Conservation (phyloP, 2,329 filamentous ascomycete species). For the Xylaria sp. region DNA sequence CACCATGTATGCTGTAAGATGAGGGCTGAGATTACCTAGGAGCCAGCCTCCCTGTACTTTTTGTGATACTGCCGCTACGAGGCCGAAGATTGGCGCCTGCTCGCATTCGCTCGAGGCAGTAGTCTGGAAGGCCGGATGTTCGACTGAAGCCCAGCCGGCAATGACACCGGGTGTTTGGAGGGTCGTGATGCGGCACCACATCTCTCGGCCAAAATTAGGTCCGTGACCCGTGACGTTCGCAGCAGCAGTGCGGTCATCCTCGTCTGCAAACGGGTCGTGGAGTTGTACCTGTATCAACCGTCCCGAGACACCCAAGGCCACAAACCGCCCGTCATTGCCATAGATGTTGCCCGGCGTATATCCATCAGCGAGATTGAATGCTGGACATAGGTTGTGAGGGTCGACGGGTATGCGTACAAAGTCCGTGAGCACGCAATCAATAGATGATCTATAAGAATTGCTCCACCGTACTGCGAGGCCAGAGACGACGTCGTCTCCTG, state of each 20-base stretch:
- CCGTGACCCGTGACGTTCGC: slow-evolving; percentile 2
- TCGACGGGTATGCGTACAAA: slow-evolving; percentile 7
- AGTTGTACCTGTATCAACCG: neutral
- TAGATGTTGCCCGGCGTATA: slow-evolving; percentile 5
- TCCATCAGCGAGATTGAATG: neutral
- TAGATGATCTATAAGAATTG: neutral
- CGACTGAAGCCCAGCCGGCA: slow-evolving; percentile 19
- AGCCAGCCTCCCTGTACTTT: slow-evolving; percentile 13
- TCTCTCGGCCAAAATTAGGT: slow-evolving; percentile 9
- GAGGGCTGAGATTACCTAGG: slow-evolving; percentile 9
- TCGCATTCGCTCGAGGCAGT: neutral
- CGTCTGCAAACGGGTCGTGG: neutral
- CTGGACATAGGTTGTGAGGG: neutral
- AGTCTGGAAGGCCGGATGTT: slow-evolving; percentile 9
- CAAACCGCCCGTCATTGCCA: slow-evolving; percentile 4
- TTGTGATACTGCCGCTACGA: slow-evolving; percentile 1
- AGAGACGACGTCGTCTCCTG: neutral
- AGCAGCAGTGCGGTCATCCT: neutral
- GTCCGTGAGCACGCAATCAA: neutral
- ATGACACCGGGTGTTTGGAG: slow-evolving; percentile 1
- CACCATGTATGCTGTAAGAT: slow-evolving; percentile 15
- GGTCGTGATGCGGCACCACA: slow-evolving; percentile 7
- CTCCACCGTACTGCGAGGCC: slow-evolving; percentile 2
- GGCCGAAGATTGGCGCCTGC: neutral
- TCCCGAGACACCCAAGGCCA: neutral